Evolutionary conservation across 257 asterid genomes (phyloP), one percentile per base, ranked within the genome.

Genomic region (Cordia subcordata): DNA sequence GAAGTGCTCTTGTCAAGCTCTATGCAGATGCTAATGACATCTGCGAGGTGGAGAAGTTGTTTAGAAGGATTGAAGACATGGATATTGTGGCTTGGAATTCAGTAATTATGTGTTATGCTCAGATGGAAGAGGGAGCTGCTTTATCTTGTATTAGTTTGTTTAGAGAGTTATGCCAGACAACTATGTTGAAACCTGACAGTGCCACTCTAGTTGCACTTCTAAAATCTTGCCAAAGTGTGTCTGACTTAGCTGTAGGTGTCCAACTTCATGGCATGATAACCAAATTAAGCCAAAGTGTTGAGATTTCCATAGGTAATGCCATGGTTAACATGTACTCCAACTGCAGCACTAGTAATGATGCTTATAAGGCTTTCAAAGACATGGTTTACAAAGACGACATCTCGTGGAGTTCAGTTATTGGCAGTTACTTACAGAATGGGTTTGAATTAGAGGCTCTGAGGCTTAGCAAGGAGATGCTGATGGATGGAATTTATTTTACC

Each of bases 21-120:
- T 63, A 63, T 22, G 52, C 68, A 14, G 51, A 16, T 14, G 53
- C 42, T 16, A 53, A 63, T 21, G 40, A 53, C 10, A 42, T 53
- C 22, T 22, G 35, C 22, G 58, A 23, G 37, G 68, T 53, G 18
- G 68, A 63, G 19, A 63, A 63, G 60, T 12, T 63, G 60, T 63
- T 63, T 44, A 52, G 68, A 44, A 52, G 44, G 37, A 38, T 63
- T 13, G 53, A 13, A 15, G 46, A 63, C 19, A 63, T 38, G 40
- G 68, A 52, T 51, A 63, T 63, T 3, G 68, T 63, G 44, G 68
- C 39, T 19, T 63, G 68, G 68, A 63, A 63, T 53, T 51, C 60
- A 42, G 14, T 39, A 35, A 54, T 63, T 8, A 37, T 38, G 51
- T 63, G 53, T 37, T 63, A 63, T 38, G 53, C 68, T 12, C 50